phyloP scores from a whole-genome alignment of 192 early-diverging fungal genomes.

The Coemansia sp. region DNA sequence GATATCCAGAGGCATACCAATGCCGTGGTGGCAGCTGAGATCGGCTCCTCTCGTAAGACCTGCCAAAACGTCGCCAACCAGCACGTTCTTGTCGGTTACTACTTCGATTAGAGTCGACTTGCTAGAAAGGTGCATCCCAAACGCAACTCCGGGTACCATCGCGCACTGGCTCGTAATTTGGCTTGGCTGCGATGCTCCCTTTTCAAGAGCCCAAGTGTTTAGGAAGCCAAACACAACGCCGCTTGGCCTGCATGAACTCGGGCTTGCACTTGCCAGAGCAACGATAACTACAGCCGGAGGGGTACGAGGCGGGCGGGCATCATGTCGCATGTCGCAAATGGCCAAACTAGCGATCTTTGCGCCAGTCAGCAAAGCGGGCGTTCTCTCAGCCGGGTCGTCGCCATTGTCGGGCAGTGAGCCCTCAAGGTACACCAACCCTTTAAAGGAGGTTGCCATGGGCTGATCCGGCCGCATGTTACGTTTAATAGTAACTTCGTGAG shows the following conservation, averaged over 20 bases:
- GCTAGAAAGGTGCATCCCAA: constrained; percentile 43
- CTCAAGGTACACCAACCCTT: constrained; percentile 7
- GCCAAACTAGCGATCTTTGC: constrained; percentile 20
- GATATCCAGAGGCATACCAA: constrained; percentile 9
- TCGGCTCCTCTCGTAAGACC: neutral
- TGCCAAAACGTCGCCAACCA: constrained; percentile 29
- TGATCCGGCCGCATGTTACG: neutral
- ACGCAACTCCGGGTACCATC: neutral
- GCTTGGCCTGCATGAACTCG: neutral
- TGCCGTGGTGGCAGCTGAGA: neutral
- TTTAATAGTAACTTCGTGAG: constrained; percentile 14
- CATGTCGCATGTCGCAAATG: constrained; percentile 3
- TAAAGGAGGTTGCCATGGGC: neutral
- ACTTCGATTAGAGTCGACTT: constrained; percentile 27
- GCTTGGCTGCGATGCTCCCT: neutral
- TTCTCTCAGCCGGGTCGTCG: neutral
- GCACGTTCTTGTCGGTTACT: constrained; percentile 15
- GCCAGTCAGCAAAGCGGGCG: neutral
- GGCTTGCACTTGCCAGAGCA: constrained; percentile 21
- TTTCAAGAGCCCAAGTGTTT: constrained; percentile 30
- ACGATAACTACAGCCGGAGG: constrained; percentile 16
- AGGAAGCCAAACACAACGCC: constrained; percentile 13
- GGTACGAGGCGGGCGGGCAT: neutral
- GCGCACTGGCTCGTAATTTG: constrained; percentile 12
- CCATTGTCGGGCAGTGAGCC: neutral